Evolutionary conservation across 2,329 filamentous ascomycete species (phyloP), one percentile per base, ranked within the genome.

Genomic region (Chlorencoelia australis): DNA sequence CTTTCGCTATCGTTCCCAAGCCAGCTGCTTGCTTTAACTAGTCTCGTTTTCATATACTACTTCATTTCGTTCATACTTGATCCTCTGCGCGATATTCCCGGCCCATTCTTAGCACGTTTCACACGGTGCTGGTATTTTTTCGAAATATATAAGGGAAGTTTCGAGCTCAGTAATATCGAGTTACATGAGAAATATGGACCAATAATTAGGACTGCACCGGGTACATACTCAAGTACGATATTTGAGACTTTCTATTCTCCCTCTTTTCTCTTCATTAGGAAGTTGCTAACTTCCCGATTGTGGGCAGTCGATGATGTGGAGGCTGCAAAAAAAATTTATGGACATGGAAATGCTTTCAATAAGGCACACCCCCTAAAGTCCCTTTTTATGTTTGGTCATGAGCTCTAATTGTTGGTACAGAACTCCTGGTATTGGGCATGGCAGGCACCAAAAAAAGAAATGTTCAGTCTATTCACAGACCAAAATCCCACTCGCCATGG

Each of bases 171-270:
- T 7, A 45, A 48, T 22, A 33, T 47, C 4, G 17, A 22, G 1
- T 54, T 70, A 3, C 66, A 69, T 51, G 47, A 50, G 15, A 59
- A 57, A 44, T 67, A 69, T 45, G 66, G 66, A 1, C 63, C 64
- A 10, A 49, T 71, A 4, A 65, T 71, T 35, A 63, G 67, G n/a
- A 60, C 69, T 37, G 64, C 63, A 0, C 67, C 66, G 0, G 58
- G 65, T 13, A 60, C 68, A 6, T 70, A 68, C 37, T 67, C 61
- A 22, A 54, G n/a, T n/a, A n/a, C n/a, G n/a, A n/a, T n/a, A n/a
- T n/a, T n/a, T n/a, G n/a, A n/a, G n/a, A n/a, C n/a, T n/a, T n/a
- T n/a, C n/a, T n/a, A n/a, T n/a, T n/a, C n/a, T n/a, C n/a, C n/a
- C n/a, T n/a, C n/a, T n/a, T n/a, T n/a, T n/a, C n/a, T n/a, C n/a